Base-by-base conservation (phyloP, 2,329 filamentous ascomycete species). In the Aspergillus pseudonomiae region DNA sequence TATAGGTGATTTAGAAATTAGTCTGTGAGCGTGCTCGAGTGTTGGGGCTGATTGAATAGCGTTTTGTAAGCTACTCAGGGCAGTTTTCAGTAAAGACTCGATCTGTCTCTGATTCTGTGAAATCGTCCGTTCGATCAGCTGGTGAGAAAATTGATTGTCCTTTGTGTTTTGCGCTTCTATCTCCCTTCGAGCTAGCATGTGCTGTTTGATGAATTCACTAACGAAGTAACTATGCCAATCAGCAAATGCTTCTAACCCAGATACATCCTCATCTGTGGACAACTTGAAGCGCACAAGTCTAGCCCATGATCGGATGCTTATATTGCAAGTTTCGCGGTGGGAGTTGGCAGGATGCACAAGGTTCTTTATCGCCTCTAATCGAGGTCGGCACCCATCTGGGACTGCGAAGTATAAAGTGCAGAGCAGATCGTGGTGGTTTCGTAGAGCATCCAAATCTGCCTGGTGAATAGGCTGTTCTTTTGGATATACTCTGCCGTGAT, bases 351-450 rank as follows among this genome's bases (percentile, higher is more conserved):
- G 84, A 65, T 87, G 81, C 16, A 89, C 85, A 6, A 89, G 79
- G 59, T 83, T 79, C 32, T 79, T 82, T 55, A 89, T 80, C 6
- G 81, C 77, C 58, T 83, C 78, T 5, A 87, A 67, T 50, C 82
- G 79, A 46, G 85, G 85, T n/a, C 86, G 80, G 69, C 79, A 83
- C 1, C 79, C 77, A 32, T 82, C 74, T 30, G 86, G 86, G 43
- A 84, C 83, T 48, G 82, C 82, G 79, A 82, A 88, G 70, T 88
- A 88, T 16, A 89, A 76, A 4, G 84, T 86, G 60, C 83, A 86
- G 0, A 89, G 79, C 19, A 89, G 77, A 68, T 89, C 86, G 66
- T 88, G 86, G 63, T 89, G 86, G 67, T 89, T 89, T 55, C 85
- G 82, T 53, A 89, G 75, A 1, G 86, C 85, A 58, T 85, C 82